phyloP scores from a whole-genome alignment of 2,329 filamentous ascomycete genomes.

The Colletotrichum tropicale region DNA sequence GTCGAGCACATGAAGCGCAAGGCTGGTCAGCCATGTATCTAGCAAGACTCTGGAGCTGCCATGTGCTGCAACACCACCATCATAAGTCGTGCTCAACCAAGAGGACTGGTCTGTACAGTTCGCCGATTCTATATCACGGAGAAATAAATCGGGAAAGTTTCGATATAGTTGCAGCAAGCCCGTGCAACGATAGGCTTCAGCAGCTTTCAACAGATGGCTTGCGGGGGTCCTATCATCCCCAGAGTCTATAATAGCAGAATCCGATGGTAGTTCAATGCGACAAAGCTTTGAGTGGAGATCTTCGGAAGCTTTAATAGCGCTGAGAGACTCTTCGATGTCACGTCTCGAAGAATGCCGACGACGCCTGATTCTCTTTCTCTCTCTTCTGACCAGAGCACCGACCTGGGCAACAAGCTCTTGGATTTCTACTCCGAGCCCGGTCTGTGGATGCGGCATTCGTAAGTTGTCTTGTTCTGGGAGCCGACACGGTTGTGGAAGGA shows the following conservation, averaged over 20 bases:
- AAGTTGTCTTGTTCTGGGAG: background rate
- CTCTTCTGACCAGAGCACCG: constrained; percentile 24
- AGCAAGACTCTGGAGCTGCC: background rate
- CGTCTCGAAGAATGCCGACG: constrained; percentile 23
- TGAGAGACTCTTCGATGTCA: constrained; percentile 28
- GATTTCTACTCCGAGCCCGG: constrained; percentile 24
- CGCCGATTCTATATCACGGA: constrained; percentile 24
- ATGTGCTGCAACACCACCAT: background rate
- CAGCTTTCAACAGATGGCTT: constrained; percentile 26
- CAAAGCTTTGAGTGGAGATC: constrained; percentile 21
- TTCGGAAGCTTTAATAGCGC: constrained; percentile 24
- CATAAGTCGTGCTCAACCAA: constrained; percentile 1
- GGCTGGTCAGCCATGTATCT: constrained; percentile 45
- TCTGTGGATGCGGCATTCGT: constrained; percentile 30
- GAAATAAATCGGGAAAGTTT: constrained; percentile 43
- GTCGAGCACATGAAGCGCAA: constrained; percentile 48
- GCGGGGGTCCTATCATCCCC: constrained; percentile 29
- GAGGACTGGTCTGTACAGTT: background rate
- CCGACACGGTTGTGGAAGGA: background rate
- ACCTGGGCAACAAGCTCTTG: constrained; percentile 29
- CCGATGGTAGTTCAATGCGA: background rate
- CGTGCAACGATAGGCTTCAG: constrained; percentile 31
- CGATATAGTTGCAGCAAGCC: constrained; percentile 30
- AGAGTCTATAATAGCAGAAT: constrained; percentile 15
- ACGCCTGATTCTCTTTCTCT: constrained; percentile 26